phyloP scores from a whole-genome alignment of 1,284 basidiomycete species.

The Trichosporon coremiiforme region DNA sequence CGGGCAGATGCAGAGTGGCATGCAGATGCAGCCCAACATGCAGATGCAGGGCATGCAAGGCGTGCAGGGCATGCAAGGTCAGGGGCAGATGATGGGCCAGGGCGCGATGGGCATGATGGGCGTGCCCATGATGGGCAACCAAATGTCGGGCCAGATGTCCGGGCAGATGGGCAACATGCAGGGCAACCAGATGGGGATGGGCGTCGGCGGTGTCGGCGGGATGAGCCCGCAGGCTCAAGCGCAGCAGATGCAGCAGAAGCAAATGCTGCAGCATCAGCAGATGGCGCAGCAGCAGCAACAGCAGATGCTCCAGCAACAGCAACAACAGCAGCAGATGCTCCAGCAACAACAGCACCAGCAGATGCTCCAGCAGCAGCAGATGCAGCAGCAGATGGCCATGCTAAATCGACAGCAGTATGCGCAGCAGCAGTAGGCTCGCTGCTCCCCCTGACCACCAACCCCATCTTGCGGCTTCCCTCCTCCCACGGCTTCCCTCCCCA shows the following conservation, averaged over 20 bases:
- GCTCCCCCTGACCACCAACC: no score
- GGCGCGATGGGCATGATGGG: conserved; percentile 4
- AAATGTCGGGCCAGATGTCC: no score
- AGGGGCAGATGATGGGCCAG: conserved; percentile 9
- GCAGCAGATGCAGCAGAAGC: conserved; percentile 13
- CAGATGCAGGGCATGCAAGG: conserved; percentile 13
- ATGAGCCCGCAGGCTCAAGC: conserved; percentile 15
- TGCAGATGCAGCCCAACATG: conserved; percentile 7
- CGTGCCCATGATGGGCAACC: conserved; percentile 1
- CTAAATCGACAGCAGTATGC: conserved; percentile 12
- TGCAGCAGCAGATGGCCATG: conserved; percentile 16
- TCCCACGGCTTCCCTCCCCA: neutral
- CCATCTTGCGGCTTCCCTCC: neutral
- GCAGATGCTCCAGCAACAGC: conserved; percentile 16
- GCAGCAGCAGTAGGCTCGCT: neutral
- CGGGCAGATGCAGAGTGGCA: conserved; percentile 8
- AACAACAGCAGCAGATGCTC: conserved; percentile 18
- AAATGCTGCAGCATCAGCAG: conserved; percentile 12
- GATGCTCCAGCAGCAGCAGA: conserved; percentile 16
- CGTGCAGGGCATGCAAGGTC: neutral
- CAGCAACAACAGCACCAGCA: conserved; percentile 16
- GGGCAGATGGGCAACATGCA: conserved; percentile 7
- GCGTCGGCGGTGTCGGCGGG: neutral
- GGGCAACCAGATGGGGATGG: neutral
- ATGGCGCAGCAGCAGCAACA: conserved; percentile 20